phyloP scores from a whole-genome alignment of 2,329 filamentous ascomycete genomes.

The Zalaria sp. region DNA sequence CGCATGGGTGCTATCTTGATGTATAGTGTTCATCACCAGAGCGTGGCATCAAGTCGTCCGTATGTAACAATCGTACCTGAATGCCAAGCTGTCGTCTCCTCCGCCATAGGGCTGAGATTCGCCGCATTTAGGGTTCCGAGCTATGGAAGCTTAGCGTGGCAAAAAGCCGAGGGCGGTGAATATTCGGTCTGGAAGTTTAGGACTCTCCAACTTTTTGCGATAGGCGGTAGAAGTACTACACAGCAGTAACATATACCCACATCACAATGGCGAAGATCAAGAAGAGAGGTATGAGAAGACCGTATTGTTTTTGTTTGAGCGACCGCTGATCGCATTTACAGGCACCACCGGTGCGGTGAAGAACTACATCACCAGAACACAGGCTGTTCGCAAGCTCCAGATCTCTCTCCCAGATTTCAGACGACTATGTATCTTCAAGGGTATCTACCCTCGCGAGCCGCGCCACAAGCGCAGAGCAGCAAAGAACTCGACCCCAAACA shows the following conservation, averaged over 20 bases:
- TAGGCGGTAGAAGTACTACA: background rate
- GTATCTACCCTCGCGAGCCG: constrained; percentile 93
- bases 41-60: no score
- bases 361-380: constrained; percentile 95
- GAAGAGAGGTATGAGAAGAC: constrained; percentile 57
- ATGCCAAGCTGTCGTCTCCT: no score
- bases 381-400: constrained; percentile 95
- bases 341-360: constrained; percentile 82
- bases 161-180: background rate
- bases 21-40: no score
- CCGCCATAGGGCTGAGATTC: no score
- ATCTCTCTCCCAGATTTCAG: constrained; percentile 95
- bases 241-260: background rate
- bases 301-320: background rate
- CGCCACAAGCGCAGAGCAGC: constrained; percentile 94
- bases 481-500: constrained; percentile 77
- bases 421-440: constrained; percentile 98
- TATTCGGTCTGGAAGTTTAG: background rate
- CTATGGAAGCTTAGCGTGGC: background rate
- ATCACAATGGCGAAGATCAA: constrained; percentile 58
- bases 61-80: no score
- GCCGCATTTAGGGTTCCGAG: no score
- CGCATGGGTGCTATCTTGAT: no score
- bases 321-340: constrained; percentile 16
- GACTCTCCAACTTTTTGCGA: constrained; percentile 2